Conservation (phyloP, 257 asterid genomes). For the Henckelia pumila region DNA sequence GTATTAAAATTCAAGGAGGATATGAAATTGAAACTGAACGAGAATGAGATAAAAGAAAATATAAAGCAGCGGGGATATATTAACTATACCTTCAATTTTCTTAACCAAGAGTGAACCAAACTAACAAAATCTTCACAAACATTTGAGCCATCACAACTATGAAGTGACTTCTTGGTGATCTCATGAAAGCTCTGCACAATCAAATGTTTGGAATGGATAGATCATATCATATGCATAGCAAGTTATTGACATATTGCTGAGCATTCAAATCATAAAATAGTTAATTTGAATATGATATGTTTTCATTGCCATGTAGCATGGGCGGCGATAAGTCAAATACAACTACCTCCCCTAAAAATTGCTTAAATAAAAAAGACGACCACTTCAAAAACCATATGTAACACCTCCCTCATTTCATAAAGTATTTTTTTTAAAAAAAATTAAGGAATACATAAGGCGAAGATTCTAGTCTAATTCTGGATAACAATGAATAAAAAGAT, state of each 20-base stretch:
- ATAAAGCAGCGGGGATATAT: constrained; percentile 19
- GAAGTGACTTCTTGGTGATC: constrained; percentile 76
- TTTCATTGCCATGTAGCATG: no score
- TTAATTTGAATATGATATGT: no score
- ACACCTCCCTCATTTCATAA: no score
- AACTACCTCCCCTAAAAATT: no score
- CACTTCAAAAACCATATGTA: no score
- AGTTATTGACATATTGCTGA: no score
- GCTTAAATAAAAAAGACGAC: background rate
- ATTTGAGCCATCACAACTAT: constrained; percentile 59
- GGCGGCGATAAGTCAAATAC: no score
- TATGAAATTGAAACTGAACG: background rate
- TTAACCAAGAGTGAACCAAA: constrained; percentile 71
- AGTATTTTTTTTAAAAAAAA: no score
- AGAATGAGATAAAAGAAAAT: constrained; percentile 4
- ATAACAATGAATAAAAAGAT: background rate
- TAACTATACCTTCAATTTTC: constrained; percentile 66
- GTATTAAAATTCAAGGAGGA: background rate
- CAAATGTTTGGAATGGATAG: constrained; percentile 4
- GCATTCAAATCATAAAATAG: no score
- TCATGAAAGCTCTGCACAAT: constrained; percentile 81
- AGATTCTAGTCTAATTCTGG: no score
- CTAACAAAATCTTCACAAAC: constrained; percentile 81
- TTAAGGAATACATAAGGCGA: no score
- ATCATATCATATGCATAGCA: background rate